Conservation (phyloP, 2,329 filamentous ascomycete species). For the Beauveria brongniartii region DNA sequence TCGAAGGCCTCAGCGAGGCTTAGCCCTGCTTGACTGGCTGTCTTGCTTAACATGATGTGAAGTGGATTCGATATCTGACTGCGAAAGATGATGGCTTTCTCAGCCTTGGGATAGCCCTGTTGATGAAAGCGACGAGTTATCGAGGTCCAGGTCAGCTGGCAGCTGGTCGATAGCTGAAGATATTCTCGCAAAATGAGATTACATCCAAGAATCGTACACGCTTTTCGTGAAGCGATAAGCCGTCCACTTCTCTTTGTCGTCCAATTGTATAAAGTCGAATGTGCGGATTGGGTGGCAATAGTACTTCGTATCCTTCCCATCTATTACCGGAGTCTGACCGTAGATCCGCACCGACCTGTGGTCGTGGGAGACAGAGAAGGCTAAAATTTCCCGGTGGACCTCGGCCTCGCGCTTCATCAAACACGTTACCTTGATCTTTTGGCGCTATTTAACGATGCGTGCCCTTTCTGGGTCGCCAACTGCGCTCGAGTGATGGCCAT, state of each 20-base stretch:
- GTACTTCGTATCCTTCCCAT: background rate
- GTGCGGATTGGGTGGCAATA: background rate
- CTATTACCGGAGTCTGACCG: slow-evolving; percentile 1
- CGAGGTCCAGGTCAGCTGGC: background rate
- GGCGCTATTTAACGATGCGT: background rate
- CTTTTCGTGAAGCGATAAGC: slow-evolving; percentile 4
- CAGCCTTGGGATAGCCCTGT: background rate
- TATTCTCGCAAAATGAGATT: background rate
- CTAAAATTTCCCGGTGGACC: slow-evolving; percentile 26
- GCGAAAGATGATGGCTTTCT: background rate
- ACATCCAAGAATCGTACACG: background rate
- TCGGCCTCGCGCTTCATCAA: slow-evolving; percentile 23
- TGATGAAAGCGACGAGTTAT: background rate
- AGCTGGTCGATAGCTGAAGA: slow-evolving; percentile 2
- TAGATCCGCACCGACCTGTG: background rate
- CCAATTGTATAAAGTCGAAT: background rate
- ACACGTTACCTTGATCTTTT: background rate
- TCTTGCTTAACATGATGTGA: background rate
- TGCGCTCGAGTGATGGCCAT: background rate
- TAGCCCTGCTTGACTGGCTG: background rate
- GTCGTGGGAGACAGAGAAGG: slow-evolving; percentile 5
- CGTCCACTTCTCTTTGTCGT: background rate
- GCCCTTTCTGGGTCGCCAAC: background rate
- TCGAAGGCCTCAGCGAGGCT: background rate
- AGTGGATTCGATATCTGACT: background rate